phyloP scores from a whole-genome alignment of 345 rosid genomes.

The Heritiera fomes region DNA sequence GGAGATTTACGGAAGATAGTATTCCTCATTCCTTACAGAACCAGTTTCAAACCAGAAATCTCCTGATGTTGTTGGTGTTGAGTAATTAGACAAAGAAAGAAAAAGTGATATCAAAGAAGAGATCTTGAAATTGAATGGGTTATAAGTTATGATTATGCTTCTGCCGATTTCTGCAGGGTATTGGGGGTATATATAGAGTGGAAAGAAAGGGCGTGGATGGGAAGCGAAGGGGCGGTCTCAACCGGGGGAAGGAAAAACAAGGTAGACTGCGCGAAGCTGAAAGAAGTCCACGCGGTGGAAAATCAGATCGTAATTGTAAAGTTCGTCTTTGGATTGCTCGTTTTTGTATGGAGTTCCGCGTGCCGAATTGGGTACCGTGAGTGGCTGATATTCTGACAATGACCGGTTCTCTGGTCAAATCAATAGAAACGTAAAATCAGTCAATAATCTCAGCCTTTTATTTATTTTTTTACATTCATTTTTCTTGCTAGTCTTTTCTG shows the following conservation, averaged over 20 bases:
- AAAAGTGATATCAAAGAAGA: neutral
- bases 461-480: neutral
- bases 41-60: neutral
- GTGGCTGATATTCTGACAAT: too few species aligned
- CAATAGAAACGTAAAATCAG: neutral
- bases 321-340: neutral
- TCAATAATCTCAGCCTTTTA: neutral
- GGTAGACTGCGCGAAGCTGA: neutral
- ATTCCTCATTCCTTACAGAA: conserved; percentile 27
- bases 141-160: neutral
- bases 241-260: neutral
- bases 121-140: too few species aligned
- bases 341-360: neutral
- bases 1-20: conserved; percentile 31
- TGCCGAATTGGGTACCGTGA: neutral
- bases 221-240: neutral
- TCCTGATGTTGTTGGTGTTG: neutral
- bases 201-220: neutral
- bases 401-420: neutral
- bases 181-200: neutral
- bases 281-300: conserved; percentile 10
- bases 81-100: neutral
- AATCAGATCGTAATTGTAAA: neutral
- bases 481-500: neutral
- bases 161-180: neutral